Conservation (phyloP, 2,329 filamentous ascomycete genomes). For the Venturia effusa region DNA sequence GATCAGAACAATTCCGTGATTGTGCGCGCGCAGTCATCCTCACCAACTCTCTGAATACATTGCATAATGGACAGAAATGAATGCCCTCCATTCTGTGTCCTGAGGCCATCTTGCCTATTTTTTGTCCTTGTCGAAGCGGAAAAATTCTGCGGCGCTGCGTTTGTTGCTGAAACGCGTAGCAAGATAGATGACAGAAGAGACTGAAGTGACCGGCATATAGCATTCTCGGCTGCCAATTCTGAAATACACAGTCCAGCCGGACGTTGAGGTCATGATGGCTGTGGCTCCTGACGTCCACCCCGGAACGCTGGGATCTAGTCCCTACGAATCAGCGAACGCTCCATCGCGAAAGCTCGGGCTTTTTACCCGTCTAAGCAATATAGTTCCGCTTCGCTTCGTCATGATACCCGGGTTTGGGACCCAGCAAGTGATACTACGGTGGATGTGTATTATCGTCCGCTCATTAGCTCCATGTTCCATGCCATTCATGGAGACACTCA, state of each 20-base stretch:
- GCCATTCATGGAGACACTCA: not conserved
- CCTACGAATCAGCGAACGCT: not conserved
- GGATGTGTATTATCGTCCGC: too few species aligned
- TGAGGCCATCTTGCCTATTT: constrained; percentile 2
- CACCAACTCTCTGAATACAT: too few species aligned
- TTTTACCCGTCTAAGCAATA: not conserved
- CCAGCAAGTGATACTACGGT: too few species aligned
- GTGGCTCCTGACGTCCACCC: not conserved
- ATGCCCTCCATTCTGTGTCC: not conserved
- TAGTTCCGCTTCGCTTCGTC: not conserved
- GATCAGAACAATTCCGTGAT: too few species aligned
- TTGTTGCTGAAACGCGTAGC: not conserved
- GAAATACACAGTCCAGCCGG: too few species aligned
- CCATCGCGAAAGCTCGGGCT: not conserved
- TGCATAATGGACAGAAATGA: too few species aligned
- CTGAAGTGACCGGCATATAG: too few species aligned
- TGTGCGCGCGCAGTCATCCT: too few species aligned
- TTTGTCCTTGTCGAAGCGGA: not conserved
- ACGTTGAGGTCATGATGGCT: too few species aligned
- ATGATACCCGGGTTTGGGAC: not conserved
- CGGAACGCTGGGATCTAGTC: not conserved
- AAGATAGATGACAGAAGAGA: not conserved
- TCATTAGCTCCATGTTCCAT: not conserved
- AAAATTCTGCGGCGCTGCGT: not conserved
- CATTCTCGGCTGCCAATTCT: too few species aligned